Evolutionary conservation across 2,329 filamentous ascomycete genomes (phyloP).

Genomic region (Dichotomopilus funicola): DNA sequence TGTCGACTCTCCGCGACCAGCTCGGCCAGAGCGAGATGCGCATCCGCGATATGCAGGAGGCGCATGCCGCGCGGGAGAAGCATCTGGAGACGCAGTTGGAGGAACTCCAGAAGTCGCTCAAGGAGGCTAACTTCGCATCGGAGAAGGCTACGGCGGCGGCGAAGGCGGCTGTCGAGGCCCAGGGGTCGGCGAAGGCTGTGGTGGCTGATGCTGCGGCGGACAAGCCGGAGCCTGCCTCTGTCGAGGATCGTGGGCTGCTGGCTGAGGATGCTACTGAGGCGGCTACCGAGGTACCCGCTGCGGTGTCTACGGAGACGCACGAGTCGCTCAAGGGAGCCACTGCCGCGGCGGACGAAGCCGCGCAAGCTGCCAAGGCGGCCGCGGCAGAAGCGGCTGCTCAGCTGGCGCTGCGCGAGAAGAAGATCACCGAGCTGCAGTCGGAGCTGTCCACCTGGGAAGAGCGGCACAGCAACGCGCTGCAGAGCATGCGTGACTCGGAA

Average conservation of each 20-base stretch:
- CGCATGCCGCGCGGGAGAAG: conserved; percentile 66
- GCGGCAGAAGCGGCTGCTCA: conserved; percentile 30
- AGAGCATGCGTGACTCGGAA: conserved; percentile 67
- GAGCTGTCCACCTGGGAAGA: conserved; percentile 70
- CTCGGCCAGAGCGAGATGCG: conserved; percentile 80
- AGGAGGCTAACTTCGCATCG: conserved; percentile 1
- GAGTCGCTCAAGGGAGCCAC: conserved; percentile 39
- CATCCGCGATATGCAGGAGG: conserved; percentile 65
- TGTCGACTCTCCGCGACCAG: conserved; percentile 81
- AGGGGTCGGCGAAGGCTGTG: conserved; percentile 39
- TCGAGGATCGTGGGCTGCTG: background rate
- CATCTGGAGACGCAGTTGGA: conserved; percentile 68
- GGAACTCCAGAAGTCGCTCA: conserved; percentile 44
- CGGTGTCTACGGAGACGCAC: conserved; percentile 5
- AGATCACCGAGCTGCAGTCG: conserved; percentile 59
- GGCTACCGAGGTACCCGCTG: background rate
- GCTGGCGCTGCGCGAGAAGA: conserved; percentile 43
- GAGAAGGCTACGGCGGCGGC: conserved; percentile 3
- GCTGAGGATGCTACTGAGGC: conserved; percentile 15
- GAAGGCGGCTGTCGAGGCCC: background rate
- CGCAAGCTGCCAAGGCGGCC: conserved; percentile 11
- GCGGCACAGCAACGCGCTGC: conserved; percentile 66
- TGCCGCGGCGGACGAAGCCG: conserved; percentile 12
- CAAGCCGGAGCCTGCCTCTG: conserved; percentile 13
- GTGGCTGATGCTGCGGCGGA: background rate